Percentiles rank a stretch among this genome's conserved stretches.
Conservation (phyloP, 192 early-diverging fungal species). For the Hyaloraphidium curvatum region DNA sequence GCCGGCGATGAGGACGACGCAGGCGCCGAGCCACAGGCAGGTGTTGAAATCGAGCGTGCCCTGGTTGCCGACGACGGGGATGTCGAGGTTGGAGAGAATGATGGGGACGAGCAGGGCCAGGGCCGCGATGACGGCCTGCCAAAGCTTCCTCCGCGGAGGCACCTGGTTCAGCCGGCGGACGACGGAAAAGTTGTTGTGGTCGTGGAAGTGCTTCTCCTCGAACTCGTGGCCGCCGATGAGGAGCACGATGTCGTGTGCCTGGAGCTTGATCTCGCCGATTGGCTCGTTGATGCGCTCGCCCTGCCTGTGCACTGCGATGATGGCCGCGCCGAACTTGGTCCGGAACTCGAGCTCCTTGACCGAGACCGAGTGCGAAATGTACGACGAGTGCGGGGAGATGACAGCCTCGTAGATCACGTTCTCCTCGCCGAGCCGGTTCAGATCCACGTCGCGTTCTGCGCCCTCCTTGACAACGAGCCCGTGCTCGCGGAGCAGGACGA, state of each 20-base stretch:
- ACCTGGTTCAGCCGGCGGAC: no score
- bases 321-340: conserved; percentile 1
- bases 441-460: background rate
- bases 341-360: background rate
- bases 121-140: background rate
- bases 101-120: conserved; percentile 4
- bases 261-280: no score
- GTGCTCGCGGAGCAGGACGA: background rate
- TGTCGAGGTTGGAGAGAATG: conserved; percentile 1
- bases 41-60: no score
- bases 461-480: conserved; percentile 3
- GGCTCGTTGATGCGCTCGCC: conserved; percentile 4
- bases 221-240: conserved; percentile 1
- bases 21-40: no score
- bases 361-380: background rate
- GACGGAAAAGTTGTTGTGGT: conserved; percentile 4
- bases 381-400: background rate
- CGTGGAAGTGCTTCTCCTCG: background rate
- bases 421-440: background rate
- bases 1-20: background rate
- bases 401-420: conserved; percentile 5
- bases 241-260: conserved; percentile 4
- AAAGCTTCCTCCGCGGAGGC: background rate
- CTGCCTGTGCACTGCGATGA: conserved; percentile 8
- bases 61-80: no score